Conservation (phyloP, 108 stramenopile species). For the Cyclotella baltica region DNA sequence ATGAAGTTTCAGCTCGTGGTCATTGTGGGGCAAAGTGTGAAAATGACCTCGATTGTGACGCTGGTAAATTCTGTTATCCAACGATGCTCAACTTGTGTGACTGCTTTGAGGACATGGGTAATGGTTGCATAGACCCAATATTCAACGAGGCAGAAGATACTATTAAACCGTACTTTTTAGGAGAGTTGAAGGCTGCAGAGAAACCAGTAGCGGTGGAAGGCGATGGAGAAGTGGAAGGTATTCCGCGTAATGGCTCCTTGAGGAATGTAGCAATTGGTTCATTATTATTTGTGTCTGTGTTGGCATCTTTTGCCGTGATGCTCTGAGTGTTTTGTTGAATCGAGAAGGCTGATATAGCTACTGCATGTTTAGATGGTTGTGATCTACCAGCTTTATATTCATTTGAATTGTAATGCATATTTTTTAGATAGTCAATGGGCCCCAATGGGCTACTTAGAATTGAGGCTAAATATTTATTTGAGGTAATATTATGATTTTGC, state of each 20-base stretch:
- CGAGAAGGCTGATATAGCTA: neutral
- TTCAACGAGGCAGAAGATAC: conserved; percentile 9
- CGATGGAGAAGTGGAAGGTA: conserved; percentile 25
- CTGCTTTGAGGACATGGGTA: conserved; percentile 34
- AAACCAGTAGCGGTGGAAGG: conserved; percentile 23
- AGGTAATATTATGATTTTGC: neutral
- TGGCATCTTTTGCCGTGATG: conserved; percentile 1
- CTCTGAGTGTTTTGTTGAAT: neutral
- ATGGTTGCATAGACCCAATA: neutral
- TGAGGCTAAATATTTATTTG: no score
- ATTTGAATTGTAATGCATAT: neutral
- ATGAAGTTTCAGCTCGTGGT: conserved; percentile 44
- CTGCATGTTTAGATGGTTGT: conserved; percentile 11
- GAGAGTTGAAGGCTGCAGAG: conserved; percentile 10
- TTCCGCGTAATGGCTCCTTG: conserved; percentile 5
- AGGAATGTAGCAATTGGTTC: neutral
- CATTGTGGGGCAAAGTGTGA: conserved; percentile 46
- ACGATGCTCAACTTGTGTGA: conserved; percentile 49
- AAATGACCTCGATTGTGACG: conserved; percentile 29
- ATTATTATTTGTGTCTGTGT: conserved; percentile 9
- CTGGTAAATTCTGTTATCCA: conserved; percentile 30
- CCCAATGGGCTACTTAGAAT: no score
- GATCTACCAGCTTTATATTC: neutral
- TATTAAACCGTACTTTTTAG: conserved; percentile 26
- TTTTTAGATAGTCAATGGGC: no score